These are phyloP conservation scores for Metschnikowia similis DNA, from an alignment of 805 yeast species.

Conservation along the genomic window DNA sequence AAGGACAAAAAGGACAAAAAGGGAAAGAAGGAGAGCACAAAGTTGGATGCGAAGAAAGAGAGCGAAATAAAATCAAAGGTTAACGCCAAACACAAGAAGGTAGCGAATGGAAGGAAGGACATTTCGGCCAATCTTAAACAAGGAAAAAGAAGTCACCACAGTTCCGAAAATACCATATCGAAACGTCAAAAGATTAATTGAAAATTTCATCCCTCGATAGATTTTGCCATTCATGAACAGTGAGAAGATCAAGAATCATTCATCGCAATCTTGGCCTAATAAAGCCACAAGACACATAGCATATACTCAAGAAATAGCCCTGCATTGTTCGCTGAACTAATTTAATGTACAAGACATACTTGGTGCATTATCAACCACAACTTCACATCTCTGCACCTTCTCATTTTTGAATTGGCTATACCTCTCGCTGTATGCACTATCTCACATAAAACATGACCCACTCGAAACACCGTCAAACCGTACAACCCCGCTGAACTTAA, in stretches of 20 bases:
- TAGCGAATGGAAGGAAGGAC: conserved; percentile 15
- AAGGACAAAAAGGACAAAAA: conserved; percentile 18
- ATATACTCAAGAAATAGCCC: background rate
- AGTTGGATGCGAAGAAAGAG: no score
- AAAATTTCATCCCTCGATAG: background rate
- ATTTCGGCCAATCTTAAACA: conserved; percentile 18
- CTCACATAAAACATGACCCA: background rate
- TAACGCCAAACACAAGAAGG: no score
- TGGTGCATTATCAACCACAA: no score
- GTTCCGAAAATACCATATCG: background rate
- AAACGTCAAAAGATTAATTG: background rate
- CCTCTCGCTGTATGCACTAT: conserved; percentile 1
- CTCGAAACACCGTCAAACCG: background rate
- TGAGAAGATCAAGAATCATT: background rate
- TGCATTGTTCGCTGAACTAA: no score
- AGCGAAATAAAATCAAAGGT: no score
- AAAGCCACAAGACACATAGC: background rate
- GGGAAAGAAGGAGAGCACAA: conserved; percentile 4
- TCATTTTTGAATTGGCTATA: background rate
- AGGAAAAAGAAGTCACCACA: conserved; percentile 13
- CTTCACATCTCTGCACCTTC: background rate
- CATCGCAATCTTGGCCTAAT: background rate
- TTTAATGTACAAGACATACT: no score
- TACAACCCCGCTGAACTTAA: background rate
- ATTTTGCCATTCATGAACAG: background rate